Percentiles rank a stretch among this genome's conserved stretches.
Evolutionary conservation across 2,329 filamentous ascomycete genomes (phyloP).

Genomic region (Dothiorella sarmentorum): DNA sequence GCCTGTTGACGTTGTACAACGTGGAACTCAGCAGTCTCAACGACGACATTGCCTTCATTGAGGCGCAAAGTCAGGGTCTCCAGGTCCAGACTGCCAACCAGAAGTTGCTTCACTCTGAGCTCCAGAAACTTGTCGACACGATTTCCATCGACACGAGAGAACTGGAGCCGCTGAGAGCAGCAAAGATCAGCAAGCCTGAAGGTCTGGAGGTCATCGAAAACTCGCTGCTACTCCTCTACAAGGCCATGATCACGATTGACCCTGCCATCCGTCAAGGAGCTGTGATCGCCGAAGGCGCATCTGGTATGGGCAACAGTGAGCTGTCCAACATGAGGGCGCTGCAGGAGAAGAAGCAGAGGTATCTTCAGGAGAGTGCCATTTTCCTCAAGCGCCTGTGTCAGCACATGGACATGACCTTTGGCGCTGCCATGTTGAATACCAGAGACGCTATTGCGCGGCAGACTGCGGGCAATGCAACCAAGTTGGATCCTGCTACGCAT

Average conservation of each 20-base stretch:
- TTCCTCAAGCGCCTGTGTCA: conserved; percentile 79
- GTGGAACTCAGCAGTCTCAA: conserved; percentile 91
- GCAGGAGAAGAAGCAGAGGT: conserved; percentile 90
- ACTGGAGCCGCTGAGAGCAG: conserved; percentile 68
- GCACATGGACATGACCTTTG: conserved; percentile 79
- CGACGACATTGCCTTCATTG: conserved; percentile 95
- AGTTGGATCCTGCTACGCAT: conserved; percentile 67
- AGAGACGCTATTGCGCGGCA: conserved; percentile 58
- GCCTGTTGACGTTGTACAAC: conserved; percentile 86
- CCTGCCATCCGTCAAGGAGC: conserved; percentile 62
- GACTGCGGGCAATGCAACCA: conserved; percentile 45
- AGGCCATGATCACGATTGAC: conserved; percentile 90
- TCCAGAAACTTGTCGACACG: conserved; percentile 83
- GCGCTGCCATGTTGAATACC: conserved; percentile 68
- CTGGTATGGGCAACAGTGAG: conserved; percentile 69
- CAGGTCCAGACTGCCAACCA: conserved; percentile 98
- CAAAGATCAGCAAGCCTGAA: conserved; percentile 66
- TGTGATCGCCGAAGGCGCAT: conserved; percentile 23
- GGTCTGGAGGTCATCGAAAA: conserved; percentile 76
- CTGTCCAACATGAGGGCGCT: conserved; percentile 85
- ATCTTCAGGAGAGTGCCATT: conserved; percentile 67
- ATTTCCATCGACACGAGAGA: conserved; percentile 80
- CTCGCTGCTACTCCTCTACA: conserved; percentile 78
- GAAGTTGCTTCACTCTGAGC: conserved; percentile 84
- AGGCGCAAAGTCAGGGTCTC: conserved; percentile 92